Evolutionary conservation across 163 green algal species (phyloP).

Genomic region (Trebouxia gelatinosa): DNA sequence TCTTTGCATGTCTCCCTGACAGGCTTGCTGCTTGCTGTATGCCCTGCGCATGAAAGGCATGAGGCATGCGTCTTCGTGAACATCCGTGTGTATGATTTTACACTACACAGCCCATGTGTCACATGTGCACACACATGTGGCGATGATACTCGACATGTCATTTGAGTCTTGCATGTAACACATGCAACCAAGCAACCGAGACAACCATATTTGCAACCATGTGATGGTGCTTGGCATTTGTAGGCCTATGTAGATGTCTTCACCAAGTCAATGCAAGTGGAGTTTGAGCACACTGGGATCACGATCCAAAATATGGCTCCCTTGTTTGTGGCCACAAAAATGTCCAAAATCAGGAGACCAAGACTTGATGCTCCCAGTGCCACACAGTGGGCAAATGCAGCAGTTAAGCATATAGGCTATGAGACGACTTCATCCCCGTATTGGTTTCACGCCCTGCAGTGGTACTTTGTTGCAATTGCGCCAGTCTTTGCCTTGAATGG

Average conservation of each 20-base stretch:
- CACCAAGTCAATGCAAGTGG: slow-evolving; percentile 56
- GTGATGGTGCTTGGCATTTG: too few species aligned
- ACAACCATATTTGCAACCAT: too few species aligned
- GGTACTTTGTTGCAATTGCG: slow-evolving; percentile 24
- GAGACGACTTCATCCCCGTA: slow-evolving; percentile 51
- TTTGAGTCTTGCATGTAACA: too few species aligned
- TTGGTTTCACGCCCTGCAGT: slow-evolving; percentile 57
- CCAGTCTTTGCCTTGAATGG: slow-evolving; percentile 35
- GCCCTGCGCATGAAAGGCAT: too few species aligned
- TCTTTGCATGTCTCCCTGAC: neutral
- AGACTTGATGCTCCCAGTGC: slow-evolving; percentile 42
- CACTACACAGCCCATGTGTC: too few species aligned
- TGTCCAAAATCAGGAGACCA: slow-evolving; percentile 80
- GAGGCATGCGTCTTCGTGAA: too few species aligned
- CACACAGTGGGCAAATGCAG: slow-evolving; percentile 43
- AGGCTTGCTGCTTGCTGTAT: too few species aligned
- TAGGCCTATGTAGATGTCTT: slow-evolving; percentile 65
- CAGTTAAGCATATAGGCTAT: slow-evolving; percentile 50
- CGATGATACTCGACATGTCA: too few species aligned
- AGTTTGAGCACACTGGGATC: slow-evolving; percentile 63
- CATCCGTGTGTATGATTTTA: too few species aligned
- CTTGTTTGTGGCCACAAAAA: slow-evolving; percentile 84
- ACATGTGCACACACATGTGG: too few species aligned
- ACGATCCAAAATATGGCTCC: slow-evolving; percentile 80
- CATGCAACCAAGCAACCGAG: too few species aligned